These are phyloP conservation scores for Ophiosphaerella herpotricha DNA, from an alignment of 2,329 filamentous ascomycete genomes.

Conservation along the genomic window DNA sequence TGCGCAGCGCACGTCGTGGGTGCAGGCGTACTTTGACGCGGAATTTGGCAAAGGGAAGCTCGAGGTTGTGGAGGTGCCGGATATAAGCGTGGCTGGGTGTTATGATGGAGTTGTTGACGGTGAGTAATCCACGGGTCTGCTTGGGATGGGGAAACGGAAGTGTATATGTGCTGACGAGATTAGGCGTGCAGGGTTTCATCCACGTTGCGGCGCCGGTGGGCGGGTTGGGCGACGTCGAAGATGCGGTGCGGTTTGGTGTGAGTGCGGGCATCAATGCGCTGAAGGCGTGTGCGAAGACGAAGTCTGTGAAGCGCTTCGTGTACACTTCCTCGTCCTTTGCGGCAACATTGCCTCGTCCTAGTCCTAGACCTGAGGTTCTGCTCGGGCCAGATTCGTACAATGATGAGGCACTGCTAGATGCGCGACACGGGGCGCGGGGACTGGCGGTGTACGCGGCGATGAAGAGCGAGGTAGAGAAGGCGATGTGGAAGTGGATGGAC, in stretches of 20 bases:
- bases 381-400: conserved; percentile 47
- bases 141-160: too few relatives aligned
- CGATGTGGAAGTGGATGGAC: conserved; percentile 53
- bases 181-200: conserved; percentile 47
- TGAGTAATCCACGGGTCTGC: conserved; percentile 8
- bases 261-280: conserved; percentile 47
- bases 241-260: conserved; percentile 50
- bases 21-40: conserved; percentile 33
- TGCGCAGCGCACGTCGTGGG: conserved; percentile 33
- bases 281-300: conserved; percentile 47
- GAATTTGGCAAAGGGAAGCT: conserved; percentile 30
- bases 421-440: conserved; percentile 18
- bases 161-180: too few relatives aligned
- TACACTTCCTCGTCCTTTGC: conserved; percentile 51
- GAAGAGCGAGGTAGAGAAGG: conserved; percentile 54
- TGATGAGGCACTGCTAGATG: conserved; percentile 39
- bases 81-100: conserved; percentile 28
- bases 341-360: conserved; percentile 38
- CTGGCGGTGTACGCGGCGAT: conserved; percentile 50
- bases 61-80: conserved; percentile 36
- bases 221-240: conserved; percentile 41
- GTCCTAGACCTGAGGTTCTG: conserved; percentile 34
- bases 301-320: conserved; percentile 51
- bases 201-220: conserved; percentile 53
- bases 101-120: conserved; percentile 35